Evolutionary conservation across 2,329 filamentous ascomycete genomes (phyloP).

Genomic region (Trichoderma hamatum): DNA sequence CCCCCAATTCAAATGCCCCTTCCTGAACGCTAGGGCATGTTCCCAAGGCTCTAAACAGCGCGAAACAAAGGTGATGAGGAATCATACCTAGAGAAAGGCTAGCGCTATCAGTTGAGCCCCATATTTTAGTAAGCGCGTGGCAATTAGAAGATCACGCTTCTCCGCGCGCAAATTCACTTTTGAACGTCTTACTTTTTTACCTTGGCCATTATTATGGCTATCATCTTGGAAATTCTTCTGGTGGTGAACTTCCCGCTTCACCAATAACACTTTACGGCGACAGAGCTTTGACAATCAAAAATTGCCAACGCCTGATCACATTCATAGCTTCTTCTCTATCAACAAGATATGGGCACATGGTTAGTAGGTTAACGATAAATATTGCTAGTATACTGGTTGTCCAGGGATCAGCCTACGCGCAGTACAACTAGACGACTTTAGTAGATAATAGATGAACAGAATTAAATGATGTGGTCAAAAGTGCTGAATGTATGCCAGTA

Average conservation of each 20-base stretch:
- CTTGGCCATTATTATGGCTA: neutral
- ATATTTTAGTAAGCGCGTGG: neutral
- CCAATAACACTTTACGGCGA: neutral
- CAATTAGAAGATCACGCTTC: neutral
- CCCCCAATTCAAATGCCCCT: neutral
- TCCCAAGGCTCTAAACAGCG: neutral
- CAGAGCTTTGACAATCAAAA: neutral
- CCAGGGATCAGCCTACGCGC: no score
- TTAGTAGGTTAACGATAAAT: neutral
- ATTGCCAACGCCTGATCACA: neutral
- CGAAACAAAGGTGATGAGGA: neutral
- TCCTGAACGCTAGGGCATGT: neutral
- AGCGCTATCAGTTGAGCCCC: neutral
- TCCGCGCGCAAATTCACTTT: neutral
- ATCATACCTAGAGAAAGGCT: neutral
- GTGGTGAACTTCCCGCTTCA: neutral
- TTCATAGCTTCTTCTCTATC: neutral
- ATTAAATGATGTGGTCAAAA: neutral
- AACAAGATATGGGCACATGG: neutral
- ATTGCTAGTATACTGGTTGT: neutral
- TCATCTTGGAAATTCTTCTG: neutral
- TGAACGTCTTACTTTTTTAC: neutral
- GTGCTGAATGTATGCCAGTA: neutral
- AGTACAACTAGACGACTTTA: neutral
- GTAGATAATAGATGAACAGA: neutral